These are phyloP conservation scores for Calonectria pseudoreteaudii DNA, from an alignment of 2,329 filamentous ascomycete species.

Conservation along the genomic window DNA sequence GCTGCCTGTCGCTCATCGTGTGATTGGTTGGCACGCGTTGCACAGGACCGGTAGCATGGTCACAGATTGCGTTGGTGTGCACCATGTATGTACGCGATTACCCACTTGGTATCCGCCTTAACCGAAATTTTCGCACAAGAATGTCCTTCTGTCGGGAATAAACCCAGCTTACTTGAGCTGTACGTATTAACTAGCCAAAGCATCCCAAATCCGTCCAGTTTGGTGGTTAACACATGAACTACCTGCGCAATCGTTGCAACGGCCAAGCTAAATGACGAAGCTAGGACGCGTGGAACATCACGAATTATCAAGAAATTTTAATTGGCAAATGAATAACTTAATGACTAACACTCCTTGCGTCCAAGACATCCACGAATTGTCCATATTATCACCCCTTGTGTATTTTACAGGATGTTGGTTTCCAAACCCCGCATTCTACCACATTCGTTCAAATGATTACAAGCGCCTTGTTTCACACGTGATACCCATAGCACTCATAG, in stretches of 20 bases:
- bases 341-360: neutral
- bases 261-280: neutral
- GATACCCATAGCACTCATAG: neutral
- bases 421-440: neutral
- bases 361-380: neutral
- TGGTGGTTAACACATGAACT: neutral
- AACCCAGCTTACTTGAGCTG: neutral
- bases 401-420: neutral
- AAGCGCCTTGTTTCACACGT: neutral
- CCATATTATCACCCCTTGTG: neutral
- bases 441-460: neutral
- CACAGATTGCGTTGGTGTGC: neutral
- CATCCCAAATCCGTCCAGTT: neutral
- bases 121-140: neutral
- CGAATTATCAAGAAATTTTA: neutral
- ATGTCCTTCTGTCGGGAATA: neutral
- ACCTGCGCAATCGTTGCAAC: neutral
- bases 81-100: neutral
- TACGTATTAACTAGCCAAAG: neutral
- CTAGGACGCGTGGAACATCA: neutral
- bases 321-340: neutral
- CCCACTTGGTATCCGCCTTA: neutral
- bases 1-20: too few species aligned
- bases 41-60: neutral
- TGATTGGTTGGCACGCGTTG: neutral